Evolutionary conservation across 768 basidiomycete genomes (phyloP).

Genomic region (Rhizopogon salebrosus): DNA sequence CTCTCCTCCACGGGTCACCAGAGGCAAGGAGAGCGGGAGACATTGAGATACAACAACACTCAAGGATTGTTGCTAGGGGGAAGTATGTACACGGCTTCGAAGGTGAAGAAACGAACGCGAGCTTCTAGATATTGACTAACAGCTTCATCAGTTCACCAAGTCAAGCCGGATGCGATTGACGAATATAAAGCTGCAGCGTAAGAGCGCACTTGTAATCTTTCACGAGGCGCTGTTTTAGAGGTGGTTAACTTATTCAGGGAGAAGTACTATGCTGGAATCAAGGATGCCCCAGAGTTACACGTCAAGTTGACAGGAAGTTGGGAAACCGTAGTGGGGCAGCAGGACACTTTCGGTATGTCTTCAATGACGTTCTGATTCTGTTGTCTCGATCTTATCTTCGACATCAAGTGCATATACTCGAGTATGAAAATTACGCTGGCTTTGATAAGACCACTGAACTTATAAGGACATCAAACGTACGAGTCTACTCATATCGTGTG

Average conservation of each 20-base stretch:
- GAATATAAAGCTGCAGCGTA: conserved; percentile 90
- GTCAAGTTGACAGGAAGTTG: conserved; percentile 92
- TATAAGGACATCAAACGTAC: conserved; percentile 62
- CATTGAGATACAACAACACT: conserved; percentile 74
- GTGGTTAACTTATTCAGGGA: conserved; percentile 44
- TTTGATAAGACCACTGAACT: conserved; percentile 72
- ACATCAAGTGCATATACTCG: conserved; percentile 62
- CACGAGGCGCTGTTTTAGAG: conserved; percentile 1
- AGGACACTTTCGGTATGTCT: conserved; percentile 72
- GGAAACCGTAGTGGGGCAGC: conserved; percentile 87
- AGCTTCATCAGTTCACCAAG: conserved; percentile 62
- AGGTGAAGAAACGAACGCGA: conserved; percentile 36
- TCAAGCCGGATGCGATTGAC: conserved; percentile 74
- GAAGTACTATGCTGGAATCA: conserved; percentile 77
- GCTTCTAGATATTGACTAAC: conserved; percentile 1
- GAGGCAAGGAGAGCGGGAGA: conserved; percentile 85
- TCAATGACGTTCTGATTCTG: background rate
- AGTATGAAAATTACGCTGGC: conserved; percentile 91
- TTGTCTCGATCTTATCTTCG: background rate
- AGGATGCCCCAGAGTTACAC: conserved; percentile 63
- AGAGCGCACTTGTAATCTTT: conserved; percentile 22
- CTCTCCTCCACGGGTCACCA: conserved; percentile 88
- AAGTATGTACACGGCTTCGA: conserved; percentile 93
- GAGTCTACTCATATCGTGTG: background rate
- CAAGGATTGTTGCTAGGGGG: conserved; percentile 81